Evolutionary conservation across 2,329 filamentous ascomycete species (phyloP), one percentile per base, ranked within the genome.

Genomic region (Monosporascus sp.): DNA sequence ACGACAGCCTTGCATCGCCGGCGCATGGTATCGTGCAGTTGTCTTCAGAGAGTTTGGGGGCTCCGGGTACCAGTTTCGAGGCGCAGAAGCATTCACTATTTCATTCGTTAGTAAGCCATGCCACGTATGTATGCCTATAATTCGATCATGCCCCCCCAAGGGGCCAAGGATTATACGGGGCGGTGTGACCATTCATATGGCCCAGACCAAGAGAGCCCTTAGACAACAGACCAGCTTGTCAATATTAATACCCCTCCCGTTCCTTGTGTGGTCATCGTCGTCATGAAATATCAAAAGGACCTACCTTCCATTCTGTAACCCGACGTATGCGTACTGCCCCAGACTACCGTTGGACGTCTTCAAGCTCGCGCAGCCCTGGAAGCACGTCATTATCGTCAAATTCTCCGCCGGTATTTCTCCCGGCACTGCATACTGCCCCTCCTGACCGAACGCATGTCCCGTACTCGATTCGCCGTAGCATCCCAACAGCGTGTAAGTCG

Each of bases 271-370:
- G 9, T 5, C 11, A 35, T 35, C 5, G 31, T 14, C 11, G 9
- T 35, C 31, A 14, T 35, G 31, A 14, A 35, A 14, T 14, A 35
- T 35, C 9, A 35, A 35, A 14, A 35, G 31, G 31, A 35, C 31
- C 38, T 55, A 67, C 64, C 55, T 63, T 52, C 63, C 63, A 48
- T 64, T 63, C 50, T 54, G 60, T 20, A 66, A 8, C 11, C 60
- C 64, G 37, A 52, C 58, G 31, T 64, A 63, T 31, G 44, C 38
- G 37, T 63, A 64, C 14, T 49, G 46, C 35, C 50, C 44, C 2
- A 37, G 38, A 6, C 24, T 46, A 3, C 54, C 49, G 17, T 51
- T 49, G 41, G 52, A 37, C 9, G 55, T 52, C 20, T 48, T 26
- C 35, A 54, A 41, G 7, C 45, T 54, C 2, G 52, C 53, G 48